Evolutionary conservation across 1,284 basidiomycete species (phyloP), one percentile per base, ranked within the genome.

Genomic region (Phellopilus nigrolimitatus): DNA sequence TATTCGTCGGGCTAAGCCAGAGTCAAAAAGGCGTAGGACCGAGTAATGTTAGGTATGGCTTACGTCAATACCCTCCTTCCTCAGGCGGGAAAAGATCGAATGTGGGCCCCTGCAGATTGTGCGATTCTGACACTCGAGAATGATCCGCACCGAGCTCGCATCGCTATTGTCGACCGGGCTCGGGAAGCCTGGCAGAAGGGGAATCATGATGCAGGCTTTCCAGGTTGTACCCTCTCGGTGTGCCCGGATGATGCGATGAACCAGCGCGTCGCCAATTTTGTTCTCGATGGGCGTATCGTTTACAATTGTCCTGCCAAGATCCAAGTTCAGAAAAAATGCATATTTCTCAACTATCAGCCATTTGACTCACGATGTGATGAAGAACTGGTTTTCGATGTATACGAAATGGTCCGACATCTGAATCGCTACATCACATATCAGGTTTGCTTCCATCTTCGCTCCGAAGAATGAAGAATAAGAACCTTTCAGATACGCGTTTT

Each of bases 351-450:
- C 17, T 17, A 12, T 4, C 8, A 27, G 47, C 7, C 31, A 42
- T n/a, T 7, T n/a, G 17, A 68, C 83, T 63, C 65, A 90, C 79
- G 90, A 97, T 0, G 94, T 91, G 63, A 99, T 94, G 70, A 99
- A 99, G 72, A 98, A 99, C 67, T 99, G 95, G 64, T 99, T 98
- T 68, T 98, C 94, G 55, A 94, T 92, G 68, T 94, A 93, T 19
- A 94, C 88, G 61, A 93, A 94, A 62, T 91, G 89, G 56, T 98
- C 93, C 15, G 93, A 97, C 64, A 92, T 75, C 67, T 97, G 88
- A 53, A 99, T 99, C 2, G 93, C 92, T 91, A 63, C 57, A 19
- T 41, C 41, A 17, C 10, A 42, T 34, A 15, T 45, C 37, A 25
- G 28, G 25, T n/a, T 25, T 13, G 3, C 33, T n/a, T n/a, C n/a